These are phyloP conservation scores for Setaria italica DNA, from an alignment of 202 grass and related monocot genomes.

Conservation along the genomic window DNA sequence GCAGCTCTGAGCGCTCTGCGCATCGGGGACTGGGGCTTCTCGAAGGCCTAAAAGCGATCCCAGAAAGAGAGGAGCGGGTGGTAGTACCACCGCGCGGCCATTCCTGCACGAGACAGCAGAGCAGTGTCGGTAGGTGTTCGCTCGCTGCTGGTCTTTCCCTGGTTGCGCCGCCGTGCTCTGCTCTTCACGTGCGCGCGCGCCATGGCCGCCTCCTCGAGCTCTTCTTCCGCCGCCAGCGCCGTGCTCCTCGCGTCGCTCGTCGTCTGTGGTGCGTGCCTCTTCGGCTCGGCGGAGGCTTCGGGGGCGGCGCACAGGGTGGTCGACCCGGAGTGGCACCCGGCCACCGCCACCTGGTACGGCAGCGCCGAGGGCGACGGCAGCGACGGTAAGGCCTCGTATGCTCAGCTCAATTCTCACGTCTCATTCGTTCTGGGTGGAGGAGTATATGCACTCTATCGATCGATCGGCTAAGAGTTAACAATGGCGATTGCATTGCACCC, in stretches of 20 bases:
- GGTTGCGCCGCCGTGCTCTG: neutral
- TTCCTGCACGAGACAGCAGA: conserved; percentile 23
- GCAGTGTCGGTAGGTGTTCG: neutral
- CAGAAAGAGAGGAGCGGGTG: conserved; percentile 10
- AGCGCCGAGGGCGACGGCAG: conserved; percentile 88
- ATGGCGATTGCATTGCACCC: neutral
- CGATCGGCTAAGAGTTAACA: neutral
- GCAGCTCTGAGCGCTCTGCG: conserved; percentile 39
- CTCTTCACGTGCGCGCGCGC: neutral
- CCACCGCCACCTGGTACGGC: conserved; percentile 94
- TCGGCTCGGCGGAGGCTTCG: conserved; percentile 28
- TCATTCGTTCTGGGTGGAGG: neutral
- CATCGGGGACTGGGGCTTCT: conserved; percentile 48
- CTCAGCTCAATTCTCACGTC: neutral
- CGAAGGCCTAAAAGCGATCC: conserved; percentile 51
- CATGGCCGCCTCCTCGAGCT: conserved; percentile 42
- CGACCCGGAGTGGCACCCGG: conserved; percentile 86
- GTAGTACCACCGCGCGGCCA: neutral
- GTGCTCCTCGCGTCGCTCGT: conserved; percentile 40
- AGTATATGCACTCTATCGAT: neutral
- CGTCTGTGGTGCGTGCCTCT: conserved; percentile 18
- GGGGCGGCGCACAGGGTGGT: conserved; percentile 51
- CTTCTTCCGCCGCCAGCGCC: neutral
- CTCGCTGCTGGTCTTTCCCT: neutral
- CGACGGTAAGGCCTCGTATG: conserved; percentile 54